Percentiles rank a stretch among this genome's conserved stretches.
Evolutionary conservation across 257 asterid genomes (phyloP).

Genomic region (Solanum pennellii): DNA sequence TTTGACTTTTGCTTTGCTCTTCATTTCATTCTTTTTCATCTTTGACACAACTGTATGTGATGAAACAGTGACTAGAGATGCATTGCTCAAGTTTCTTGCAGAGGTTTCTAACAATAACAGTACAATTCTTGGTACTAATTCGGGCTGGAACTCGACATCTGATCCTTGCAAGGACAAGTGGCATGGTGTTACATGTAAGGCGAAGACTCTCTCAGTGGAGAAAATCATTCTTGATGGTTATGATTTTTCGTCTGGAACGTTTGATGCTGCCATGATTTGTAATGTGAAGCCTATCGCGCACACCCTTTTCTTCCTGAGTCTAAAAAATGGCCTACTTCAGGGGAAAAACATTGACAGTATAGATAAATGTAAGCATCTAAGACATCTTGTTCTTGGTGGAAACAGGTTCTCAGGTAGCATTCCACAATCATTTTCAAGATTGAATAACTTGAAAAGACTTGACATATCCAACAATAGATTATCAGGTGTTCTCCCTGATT

Average conservation of each 20-base stretch:
- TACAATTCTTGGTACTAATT: background rate
- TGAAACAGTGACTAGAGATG: slow-evolving; percentile 14
- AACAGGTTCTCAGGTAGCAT: slow-evolving; percentile 28
- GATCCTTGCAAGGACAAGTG: slow-evolving; percentile 31
- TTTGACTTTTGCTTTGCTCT: slow-evolving; percentile 4
- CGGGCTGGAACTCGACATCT: slow-evolving; percentile 45
- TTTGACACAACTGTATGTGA: slow-evolving; percentile 6
- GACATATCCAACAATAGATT: slow-evolving; percentile 32
- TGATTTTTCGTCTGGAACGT: slow-evolving; percentile 19
- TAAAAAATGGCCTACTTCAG: slow-evolving; percentile 17
- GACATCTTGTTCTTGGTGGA: slow-evolving; percentile 15
- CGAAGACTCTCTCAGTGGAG: background rate
- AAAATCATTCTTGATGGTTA: slow-evolving; percentile 25
- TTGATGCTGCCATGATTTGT: slow-evolving; percentile 33
- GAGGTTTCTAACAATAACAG: slow-evolving; percentile 22
- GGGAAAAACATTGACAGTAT: slow-evolving; percentile 27
- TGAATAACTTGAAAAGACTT: slow-evolving; percentile 28
- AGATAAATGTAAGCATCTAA: slow-evolving; percentile 32
- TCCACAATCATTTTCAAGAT: slow-evolving; percentile 17
- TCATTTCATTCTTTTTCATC: slow-evolving; percentile 19
- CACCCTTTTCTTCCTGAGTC: slow-evolving; percentile 18
- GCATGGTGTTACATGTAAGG: slow-evolving; percentile 39
- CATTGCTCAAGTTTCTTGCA: slow-evolving; percentile 25
- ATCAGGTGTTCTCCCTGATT: slow-evolving; percentile 26
- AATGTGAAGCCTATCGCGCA: slow-evolving; percentile 11